Evolutionary conservation across 805 yeast species (phyloP), one percentile per base, ranked within the genome.

Genomic region (Saitoella complicata): DNA sequence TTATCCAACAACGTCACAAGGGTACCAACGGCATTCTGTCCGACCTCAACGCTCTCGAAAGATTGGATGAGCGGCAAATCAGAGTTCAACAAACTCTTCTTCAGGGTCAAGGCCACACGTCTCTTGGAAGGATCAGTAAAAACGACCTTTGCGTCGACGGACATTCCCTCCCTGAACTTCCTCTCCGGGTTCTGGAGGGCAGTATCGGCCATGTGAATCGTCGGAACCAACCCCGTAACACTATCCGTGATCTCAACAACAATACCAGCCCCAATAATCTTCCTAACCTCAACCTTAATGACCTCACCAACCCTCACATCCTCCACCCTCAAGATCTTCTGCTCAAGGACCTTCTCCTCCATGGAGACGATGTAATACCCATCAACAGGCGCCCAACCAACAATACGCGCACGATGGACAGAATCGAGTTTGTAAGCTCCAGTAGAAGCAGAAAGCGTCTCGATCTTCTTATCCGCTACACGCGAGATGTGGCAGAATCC

Each of bases 101-200:
- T 86, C 54, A 87, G 62, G 1, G 97, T 82, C 21, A 84, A 66
- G 36, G 66, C 62, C 39, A 86, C 64, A 41, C 69, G 72, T 32
- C 72, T 69, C 43, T 65, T 65, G 39, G 56, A 63, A 37, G 58
- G 53, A 39, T 70, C 63, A 21, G 72, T 69, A 44, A 63, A 68
- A 51, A 84, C 61, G 8, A 85, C 72, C 63, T 94, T 74, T 49
- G 79, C 91, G 54, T 72, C 80, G 32, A 84, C 83, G 52, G 78
- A 80, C 38, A 80, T 67, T 7, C 95, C 97, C 39, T 78, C 76
- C 61, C 82, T 83, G 69, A 79, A 88, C 56, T 85, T 84, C 67
- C 91, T 74, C 63, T 91, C 97, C 5, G 98, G 98, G 57, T 88
- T 80, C 2, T 76, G 75, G 50, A 88, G 68, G 58, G 76, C 79